Evolutionary conservation across 2,329 filamentous ascomycete genomes (phyloP), one percentile per base, ranked within the genome.

Genomic region (Verticillium alfalfae): DNA sequence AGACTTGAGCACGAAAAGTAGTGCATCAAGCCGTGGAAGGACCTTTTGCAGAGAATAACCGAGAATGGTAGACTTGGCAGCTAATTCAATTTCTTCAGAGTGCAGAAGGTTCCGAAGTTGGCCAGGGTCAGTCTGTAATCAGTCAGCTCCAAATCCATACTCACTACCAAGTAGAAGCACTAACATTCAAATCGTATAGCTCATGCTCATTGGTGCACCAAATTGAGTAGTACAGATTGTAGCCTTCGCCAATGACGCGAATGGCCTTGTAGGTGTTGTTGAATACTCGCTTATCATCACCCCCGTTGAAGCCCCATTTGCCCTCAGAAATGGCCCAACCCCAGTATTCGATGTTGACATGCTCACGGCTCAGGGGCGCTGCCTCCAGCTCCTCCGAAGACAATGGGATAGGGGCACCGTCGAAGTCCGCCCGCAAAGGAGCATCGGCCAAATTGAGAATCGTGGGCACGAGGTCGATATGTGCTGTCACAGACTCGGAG

Each of bases 1-100:
- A 1, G 83, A 83, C 73, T 88, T 88, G 56, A 85, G 76, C 1
- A 87, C 82, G 57, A 88, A 75, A 12, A 88, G 74, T 0, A 88
- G 76, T 1, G 84, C 76, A 65, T 88, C 84, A 0, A 88, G 76
- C 5, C 84, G 79, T n/a, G 75, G 70, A n/a, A 80, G 67, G 2
- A 85, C 73, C 60, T 79, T 77, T 9, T 70, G 58, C 1, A 80
- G 65, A 16, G 74, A 68, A 12, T 71, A 66, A 5, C 73, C 74
- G 7, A 76, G 67, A n/a, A 79, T 61, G 1, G 55, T 65, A 1
- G 60, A 63, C 9, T 52, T 60, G 0, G 58, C 63, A 16, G 63
- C 59, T 13, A 63, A 34, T 10, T 55, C 49, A 6, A 45, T 45
- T 34, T 66, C 66, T 10, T 67, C 65, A 0, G 58, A 6, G 49